Evolutionary conservation across 1,284 basidiomycete genomes (phyloP), one percentile per base, ranked within the genome.

Genomic region (Somion occarium): DNA sequence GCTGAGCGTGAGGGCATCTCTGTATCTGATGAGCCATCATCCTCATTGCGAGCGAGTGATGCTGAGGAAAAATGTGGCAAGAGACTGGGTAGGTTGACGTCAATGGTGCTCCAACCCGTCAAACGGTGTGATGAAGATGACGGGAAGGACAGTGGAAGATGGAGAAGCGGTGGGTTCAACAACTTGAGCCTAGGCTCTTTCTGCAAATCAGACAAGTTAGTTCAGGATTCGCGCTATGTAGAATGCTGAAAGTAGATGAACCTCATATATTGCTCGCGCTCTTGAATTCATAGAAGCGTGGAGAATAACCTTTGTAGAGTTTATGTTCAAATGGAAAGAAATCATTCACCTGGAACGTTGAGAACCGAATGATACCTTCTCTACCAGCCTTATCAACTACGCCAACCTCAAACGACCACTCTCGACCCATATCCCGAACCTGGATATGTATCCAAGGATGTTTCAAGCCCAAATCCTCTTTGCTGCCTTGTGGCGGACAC

Each of bases 381-480:
- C 76, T 71, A 4, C 83, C 82, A 4, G 65, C 62, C 44, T 72
- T 71, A 70, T 93, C 90, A 30, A 81, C 78, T 13, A 93, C 60
- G 1, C 90, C 90, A 15, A 93, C 70, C 67, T 93, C 89, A 58
- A 93, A 80, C 5, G 80, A 76, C 79, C 88, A 85, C 48, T 83
- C 81, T 52, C 80, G 73, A 19, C 80, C 81, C 55, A 93, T 57
- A 56, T 82, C 74, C 43, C 85, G 79, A 42, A 88, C 76, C 66
- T 93, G 91, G 5, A 92, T 50, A 53, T 91, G 83, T 46, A 93
- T 62, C 82, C 86, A 90, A 1, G 80, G 74, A 53, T 88, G 82
- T 61, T 80, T 81, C 51, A 93, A 65, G 9, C 82, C 85, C n/a
- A 93, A 71, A 19, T 69, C 71, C 42, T 34, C 55, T 50, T 46